Evolutionary conservation across 495 filamentous ascomycete genomes (phyloP).

Genomic region (Margaritispora aquatica): DNA sequence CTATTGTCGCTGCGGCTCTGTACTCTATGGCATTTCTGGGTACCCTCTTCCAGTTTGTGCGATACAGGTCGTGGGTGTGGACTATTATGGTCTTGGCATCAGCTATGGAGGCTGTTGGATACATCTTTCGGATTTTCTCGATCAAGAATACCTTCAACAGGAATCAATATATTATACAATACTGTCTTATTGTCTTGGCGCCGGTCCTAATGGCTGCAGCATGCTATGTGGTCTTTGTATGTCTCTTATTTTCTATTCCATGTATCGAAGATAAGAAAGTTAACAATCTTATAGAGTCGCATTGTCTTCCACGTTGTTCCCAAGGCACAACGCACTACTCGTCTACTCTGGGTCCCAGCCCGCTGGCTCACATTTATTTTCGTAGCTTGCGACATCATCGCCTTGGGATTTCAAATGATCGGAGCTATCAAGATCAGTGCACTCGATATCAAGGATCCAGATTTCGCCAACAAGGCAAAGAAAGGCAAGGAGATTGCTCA

Average conservation of each 20-base stretch:
- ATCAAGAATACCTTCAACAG: constrained; percentile 27
- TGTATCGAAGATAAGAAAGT: background rate
- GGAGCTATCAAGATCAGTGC: constrained; percentile 35
- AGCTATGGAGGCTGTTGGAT: constrained; percentile 41
- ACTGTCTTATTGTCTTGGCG: constrained; percentile 29
- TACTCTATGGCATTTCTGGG: constrained; percentile 29
- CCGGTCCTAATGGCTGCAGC: constrained; percentile 33
- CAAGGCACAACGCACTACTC: constrained; percentile 29
- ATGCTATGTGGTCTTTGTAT: constrained; percentile 32
- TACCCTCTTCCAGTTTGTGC: constrained; percentile 34
- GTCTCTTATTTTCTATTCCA: background rate
- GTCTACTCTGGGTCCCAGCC: constrained; percentile 41
- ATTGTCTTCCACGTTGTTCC: constrained; percentile 40
- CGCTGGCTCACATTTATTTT: constrained; percentile 38
- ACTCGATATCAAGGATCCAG: constrained; percentile 20
- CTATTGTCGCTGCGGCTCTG: constrained; percentile 25
- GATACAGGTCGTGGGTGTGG: constrained; percentile 40
- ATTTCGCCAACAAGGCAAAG: constrained; percentile 28
- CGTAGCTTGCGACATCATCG: constrained; percentile 29
- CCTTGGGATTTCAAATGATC: constrained; percentile 30
- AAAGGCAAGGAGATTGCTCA: constrained; percentile 34
- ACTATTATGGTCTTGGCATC: constrained; percentile 37
- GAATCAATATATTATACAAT: constrained; percentile 29
- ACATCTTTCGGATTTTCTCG: constrained; percentile 34
- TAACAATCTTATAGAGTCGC: constrained; percentile 17